Conservation (phyloP, 768 basidiomycete genomes). For the Suillus bovinus region DNA sequence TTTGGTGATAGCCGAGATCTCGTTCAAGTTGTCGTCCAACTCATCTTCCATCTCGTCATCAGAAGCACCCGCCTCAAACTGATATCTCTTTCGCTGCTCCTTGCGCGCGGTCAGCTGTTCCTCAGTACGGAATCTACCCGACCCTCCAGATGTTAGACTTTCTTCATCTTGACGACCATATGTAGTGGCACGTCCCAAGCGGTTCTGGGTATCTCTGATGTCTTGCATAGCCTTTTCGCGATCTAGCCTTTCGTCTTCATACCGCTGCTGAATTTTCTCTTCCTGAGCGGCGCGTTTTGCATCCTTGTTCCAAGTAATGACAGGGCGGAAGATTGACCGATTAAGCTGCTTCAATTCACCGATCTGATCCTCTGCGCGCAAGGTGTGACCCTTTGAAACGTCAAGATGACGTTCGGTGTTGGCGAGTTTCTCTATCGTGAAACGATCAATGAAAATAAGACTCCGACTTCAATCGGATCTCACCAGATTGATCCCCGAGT, state of each 20-base stretch:
- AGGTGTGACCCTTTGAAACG: slow-evolving; percentile 83
- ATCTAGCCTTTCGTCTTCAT: slow-evolving; percentile 82
- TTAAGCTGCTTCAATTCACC: slow-evolving; percentile 94
- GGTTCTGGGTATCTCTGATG: slow-evolving; percentile 83
- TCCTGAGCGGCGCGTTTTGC: slow-evolving; percentile 87
- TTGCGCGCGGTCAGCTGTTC: slow-evolving; percentile 57
- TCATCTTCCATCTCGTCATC: slow-evolving; percentile 97
- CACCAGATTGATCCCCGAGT: slow-evolving; percentile 93
- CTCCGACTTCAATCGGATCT: slow-evolving; percentile 21
- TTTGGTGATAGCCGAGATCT: slow-evolving; percentile 77
- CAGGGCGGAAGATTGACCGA: slow-evolving; percentile 91
- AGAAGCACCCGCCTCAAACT: slow-evolving; percentile 87
- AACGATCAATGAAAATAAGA: not conserved
- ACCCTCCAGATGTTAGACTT: slow-evolving; percentile 27
- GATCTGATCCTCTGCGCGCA: slow-evolving; percentile 89
- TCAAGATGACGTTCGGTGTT: slow-evolving; percentile 96
- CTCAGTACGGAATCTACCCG: slow-evolving; percentile 45
- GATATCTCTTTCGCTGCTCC: slow-evolving; percentile 79
- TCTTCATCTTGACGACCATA: slow-evolving; percentile 56
- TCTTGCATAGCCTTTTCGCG: slow-evolving; percentile 86
- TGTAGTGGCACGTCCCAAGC: slow-evolving; percentile 72
- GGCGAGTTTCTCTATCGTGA: slow-evolving; percentile 71
- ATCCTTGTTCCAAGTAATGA: slow-evolving; percentile 91
- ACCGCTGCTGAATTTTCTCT: slow-evolving; percentile 78
- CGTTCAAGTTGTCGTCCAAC: slow-evolving; percentile 87